Evolutionary conservation across 2,329 filamentous ascomycete genomes (phyloP).

Genomic region (Paraphoma chrysanthemicola): DNA sequence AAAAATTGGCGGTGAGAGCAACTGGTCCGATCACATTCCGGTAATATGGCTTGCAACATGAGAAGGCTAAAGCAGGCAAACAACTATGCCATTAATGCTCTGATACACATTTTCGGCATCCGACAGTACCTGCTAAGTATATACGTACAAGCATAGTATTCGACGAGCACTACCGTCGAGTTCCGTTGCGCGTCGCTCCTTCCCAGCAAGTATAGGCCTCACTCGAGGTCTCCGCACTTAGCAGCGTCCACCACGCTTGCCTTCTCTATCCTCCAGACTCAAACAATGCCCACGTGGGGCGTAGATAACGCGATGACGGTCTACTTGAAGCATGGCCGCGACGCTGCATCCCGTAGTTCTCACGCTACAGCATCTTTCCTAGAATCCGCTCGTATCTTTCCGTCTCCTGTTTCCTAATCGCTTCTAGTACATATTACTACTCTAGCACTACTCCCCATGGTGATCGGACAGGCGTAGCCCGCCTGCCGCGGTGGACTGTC

Average conservation of each 20-base stretch:
- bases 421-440: constrained; percentile 15
- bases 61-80: too few relatives aligned
- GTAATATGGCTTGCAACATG: too few relatives aligned
- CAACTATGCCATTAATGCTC: too few relatives aligned
- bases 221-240: background rate
- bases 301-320: constrained; percentile 4
- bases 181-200: background rate
- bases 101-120: too few relatives aligned
- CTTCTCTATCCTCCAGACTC: background rate
- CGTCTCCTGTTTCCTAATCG: constrained; percentile 7
- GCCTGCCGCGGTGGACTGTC: constrained; percentile 13
- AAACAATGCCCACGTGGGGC: constrained; percentile 5
- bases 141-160: too few relatives aligned
- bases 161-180: background rate
- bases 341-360: background rate
- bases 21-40: too few relatives aligned
- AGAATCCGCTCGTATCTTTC: constrained; percentile 9
- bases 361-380: constrained; percentile 1
- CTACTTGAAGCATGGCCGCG: background rate
- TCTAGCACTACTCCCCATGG: constrained; percentile 20
- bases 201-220: background rate
- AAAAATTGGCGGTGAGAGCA: too few relatives aligned
- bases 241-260: background rate
- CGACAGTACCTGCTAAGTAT: too few relatives aligned
- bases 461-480: constrained; percentile 14